phyloP scores from a whole-genome alignment of 768 basidiomycete species.

The Leccinellum luteum region DNA sequence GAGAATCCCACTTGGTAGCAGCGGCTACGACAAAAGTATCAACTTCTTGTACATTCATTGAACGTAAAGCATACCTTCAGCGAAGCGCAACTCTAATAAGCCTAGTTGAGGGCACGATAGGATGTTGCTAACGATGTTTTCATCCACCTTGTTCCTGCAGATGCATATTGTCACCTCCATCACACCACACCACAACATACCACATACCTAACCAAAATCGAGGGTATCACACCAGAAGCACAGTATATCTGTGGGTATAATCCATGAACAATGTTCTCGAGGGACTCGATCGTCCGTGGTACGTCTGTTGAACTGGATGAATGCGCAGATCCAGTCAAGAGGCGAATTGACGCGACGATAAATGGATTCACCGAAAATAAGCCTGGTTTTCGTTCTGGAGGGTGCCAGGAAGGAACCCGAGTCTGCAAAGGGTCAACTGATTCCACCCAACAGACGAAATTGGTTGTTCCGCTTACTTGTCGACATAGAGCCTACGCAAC shows the following conservation, averaged over 20 bases:
- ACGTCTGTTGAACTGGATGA: constrained; percentile 65
- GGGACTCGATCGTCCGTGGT: constrained; percentile 70
- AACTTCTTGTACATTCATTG: background rate
- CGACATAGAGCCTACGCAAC: constrained; percentile 62
- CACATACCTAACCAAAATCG: constrained; percentile 54
- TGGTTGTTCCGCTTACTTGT: constrained; percentile 42
- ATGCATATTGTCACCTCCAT: background rate
- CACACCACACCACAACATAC: background rate
- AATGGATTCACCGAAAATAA: constrained; percentile 56
- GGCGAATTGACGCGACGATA: background rate
- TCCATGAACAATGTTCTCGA: constrained; percentile 72
- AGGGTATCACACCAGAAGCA: constrained; percentile 41
- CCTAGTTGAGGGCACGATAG: constrained; percentile 66
- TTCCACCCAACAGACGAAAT: background rate
- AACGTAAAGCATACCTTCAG: constrained; percentile 45
- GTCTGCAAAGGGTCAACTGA: constrained; percentile 35
- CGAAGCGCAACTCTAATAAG: constrained; percentile 59
- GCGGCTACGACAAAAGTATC: constrained; percentile 45
- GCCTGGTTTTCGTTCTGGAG: constrained; percentile 42
- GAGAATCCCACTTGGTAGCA: constrained; percentile 58
- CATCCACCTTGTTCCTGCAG: constrained; percentile 62
- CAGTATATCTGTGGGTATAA: constrained; percentile 61
- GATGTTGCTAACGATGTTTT: constrained; percentile 69
- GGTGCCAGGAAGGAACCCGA: constrained; percentile 60
- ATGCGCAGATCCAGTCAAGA: background rate